Evolutionary conservation across 1,139 yeast species (phyloP).

Genomic region (Citeromyces hawaiiensis): DNA sequence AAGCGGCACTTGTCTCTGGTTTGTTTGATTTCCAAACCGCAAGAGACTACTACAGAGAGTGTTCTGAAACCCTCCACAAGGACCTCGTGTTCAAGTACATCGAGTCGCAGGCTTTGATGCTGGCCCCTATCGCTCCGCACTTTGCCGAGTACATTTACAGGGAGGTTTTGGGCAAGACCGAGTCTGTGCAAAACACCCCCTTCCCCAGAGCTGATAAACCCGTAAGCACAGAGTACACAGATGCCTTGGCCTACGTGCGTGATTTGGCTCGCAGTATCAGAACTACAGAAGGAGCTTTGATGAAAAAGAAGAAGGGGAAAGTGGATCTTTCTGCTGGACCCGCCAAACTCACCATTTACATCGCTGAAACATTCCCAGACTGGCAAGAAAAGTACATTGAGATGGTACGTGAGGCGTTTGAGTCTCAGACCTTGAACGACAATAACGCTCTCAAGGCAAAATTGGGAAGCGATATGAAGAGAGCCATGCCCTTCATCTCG

Average conservation of each 20-base stretch:
- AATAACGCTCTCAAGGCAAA: conserved; percentile 44
- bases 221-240: conserved; percentile 44
- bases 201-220: conserved; percentile 72
- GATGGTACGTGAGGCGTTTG: conserved; percentile 69
- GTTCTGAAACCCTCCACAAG: conserved; percentile 51
- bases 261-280: conserved; percentile 70
- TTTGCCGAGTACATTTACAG: conserved; percentile 83
- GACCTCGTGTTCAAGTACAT: conserved; percentile 74
- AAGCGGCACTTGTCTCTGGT: conserved; percentile 81
- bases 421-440: conserved; percentile 44
- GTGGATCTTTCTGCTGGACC: conserved; percentile 59
- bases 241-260: conserved; percentile 70
- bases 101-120: conserved; percentile 69
- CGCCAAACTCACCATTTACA: conserved; percentile 54
- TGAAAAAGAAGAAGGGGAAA: conserved; percentile 85
- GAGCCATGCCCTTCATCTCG: conserved; percentile 96
- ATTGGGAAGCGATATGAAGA: conserved; percentile 75
- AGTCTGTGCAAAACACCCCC: conserved; percentile 55
- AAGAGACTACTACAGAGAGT: conserved; percentile 92
- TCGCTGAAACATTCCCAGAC: conserved; percentile 81
- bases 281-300: conserved; percentile 79
- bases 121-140: conserved; percentile 94
- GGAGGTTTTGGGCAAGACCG: conserved; percentile 51
- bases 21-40: conserved; percentile 90
- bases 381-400: conserved; percentile 92